Conservation (phyloP, 2,329 filamentous ascomycete species). For the Phaeosphaeriaceae sp. region DNA sequence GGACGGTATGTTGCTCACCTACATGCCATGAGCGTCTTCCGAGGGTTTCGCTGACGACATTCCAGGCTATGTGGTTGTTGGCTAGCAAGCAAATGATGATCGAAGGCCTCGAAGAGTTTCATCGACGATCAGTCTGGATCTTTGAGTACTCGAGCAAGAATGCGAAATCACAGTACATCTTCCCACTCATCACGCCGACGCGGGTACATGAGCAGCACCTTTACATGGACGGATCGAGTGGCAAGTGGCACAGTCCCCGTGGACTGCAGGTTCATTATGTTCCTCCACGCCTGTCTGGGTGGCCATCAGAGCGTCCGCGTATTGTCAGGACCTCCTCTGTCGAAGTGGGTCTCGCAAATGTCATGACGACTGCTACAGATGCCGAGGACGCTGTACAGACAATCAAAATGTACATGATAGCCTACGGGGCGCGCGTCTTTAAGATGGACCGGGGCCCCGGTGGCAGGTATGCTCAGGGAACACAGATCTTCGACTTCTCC, state of each 20-base stretch:
- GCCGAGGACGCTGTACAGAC: background rate
- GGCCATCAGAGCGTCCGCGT: background rate
- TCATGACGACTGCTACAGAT: background rate
- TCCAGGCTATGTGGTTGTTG: constrained; percentile 1
- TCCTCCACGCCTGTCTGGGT: background rate
- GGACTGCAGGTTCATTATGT: background rate
- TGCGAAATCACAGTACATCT: background rate
- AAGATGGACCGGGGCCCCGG: background rate
- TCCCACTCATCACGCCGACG: constrained; percentile 1
- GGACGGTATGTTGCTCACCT: background rate
- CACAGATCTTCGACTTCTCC: background rate
- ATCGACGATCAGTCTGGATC: background rate
- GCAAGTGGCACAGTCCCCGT: background rate
- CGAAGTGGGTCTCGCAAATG: background rate
- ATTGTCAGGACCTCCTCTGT: background rate
- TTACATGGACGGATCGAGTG: background rate
- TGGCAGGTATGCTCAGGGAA: background rate
- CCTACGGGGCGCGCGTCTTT: background rate
- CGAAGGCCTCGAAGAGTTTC: constrained; percentile 4
- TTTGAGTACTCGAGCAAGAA: too few relatives aligned
- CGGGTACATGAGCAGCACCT: constrained; percentile 1
- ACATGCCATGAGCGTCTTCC: background rate
- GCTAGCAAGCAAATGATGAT: constrained; percentile 2
- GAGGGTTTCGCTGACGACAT: background rate
- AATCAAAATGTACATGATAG: background rate